These are phyloP conservation scores for Russula vinacea DNA, from an alignment of 768 basidiomycete species.

Conservation along the genomic window DNA sequence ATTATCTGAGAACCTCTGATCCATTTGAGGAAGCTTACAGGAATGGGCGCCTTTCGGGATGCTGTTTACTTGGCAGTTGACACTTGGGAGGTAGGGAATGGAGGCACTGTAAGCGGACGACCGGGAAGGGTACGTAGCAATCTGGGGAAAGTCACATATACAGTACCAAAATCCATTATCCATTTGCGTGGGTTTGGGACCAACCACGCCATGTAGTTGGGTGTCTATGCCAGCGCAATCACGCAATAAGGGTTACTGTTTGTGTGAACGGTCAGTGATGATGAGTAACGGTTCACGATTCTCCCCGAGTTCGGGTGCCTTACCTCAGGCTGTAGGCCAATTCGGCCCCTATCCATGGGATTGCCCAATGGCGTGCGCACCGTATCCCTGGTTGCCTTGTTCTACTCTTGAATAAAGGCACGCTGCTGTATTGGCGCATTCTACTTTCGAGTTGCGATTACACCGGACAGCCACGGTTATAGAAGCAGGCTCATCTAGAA, in stretches of 20 bases:
- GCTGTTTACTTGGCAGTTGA: not conserved
- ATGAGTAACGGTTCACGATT: too few species aligned
- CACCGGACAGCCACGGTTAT: not conserved
- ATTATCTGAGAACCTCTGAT: not conserved
- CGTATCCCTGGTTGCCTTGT: not conserved
- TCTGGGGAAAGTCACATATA: not conserved
- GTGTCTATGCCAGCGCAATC: not conserved
- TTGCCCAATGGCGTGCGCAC: not conserved
- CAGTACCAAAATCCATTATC: too few species aligned
- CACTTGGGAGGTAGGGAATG: not conserved
- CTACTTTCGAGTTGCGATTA: not conserved
- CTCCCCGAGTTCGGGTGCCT: not conserved
- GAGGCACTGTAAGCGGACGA: not conserved
- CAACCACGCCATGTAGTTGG: constrained; percentile 1
- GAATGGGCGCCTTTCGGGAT: not conserved
- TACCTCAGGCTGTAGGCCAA: not conserved
- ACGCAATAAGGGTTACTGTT: not conserved
- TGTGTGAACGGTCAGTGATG: too few species aligned
- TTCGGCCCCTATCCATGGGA: not conserved
- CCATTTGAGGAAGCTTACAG: not conserved
- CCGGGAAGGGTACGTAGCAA: not conserved
- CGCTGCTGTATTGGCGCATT: not conserved
- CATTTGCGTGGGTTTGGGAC: constrained; percentile 5
- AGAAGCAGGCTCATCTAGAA: not conserved
- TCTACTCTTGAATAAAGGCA: not conserved